Evolutionary conservation across 768 basidiomycete genomes (phyloP), one percentile per base, ranked within the genome.

Genomic region (Mycena galericulata): DNA sequence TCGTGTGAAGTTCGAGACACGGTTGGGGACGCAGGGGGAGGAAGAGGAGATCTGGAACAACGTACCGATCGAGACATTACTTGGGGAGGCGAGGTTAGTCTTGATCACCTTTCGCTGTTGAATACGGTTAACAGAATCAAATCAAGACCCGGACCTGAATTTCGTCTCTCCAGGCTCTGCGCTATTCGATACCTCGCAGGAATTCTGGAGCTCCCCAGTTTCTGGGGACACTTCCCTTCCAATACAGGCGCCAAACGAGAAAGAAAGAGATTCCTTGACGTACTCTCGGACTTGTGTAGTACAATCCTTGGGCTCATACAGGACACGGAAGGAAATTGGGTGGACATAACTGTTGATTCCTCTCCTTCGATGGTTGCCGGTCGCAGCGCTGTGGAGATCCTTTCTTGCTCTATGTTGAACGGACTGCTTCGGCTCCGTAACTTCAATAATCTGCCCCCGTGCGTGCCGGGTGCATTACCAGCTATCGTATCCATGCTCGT

Each of bases 141-240:
- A 3, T 20, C 27, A 26, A 64, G 53, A 7, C 4, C 15, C 18
- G 53, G 53, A 6, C 62, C 62, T 11, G 45, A 27, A 46, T 56
- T 64, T 15, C 7, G 47, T 20, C 34, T 9, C 15, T 12, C 45
- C 32, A 55, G 62, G 15, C 30, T 64, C 26, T 46, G 43, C 26
- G 62, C 62, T 18, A 64, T 64, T 40, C 53, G 10, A 18, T 64
- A 64, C 40, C 54, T 64, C 26, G 53, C 22, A 12, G 62, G 54
- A 30, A 64, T 64, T n/a, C 24, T 64, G 40, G 62, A 55, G 24
- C 20, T 56, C 1, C 60, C 49, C 8, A 30, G 17, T 9, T 50
- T 62, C 22, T 56, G 34, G 54, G 3, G 6, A 7, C 20, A 41
- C 15, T 15, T n/a, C 5, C 5, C 9, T 4, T 8, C 4, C 2